Conservation (phyloP, 768 basidiomycete genomes). For the Boletellus sp. region DNA sequence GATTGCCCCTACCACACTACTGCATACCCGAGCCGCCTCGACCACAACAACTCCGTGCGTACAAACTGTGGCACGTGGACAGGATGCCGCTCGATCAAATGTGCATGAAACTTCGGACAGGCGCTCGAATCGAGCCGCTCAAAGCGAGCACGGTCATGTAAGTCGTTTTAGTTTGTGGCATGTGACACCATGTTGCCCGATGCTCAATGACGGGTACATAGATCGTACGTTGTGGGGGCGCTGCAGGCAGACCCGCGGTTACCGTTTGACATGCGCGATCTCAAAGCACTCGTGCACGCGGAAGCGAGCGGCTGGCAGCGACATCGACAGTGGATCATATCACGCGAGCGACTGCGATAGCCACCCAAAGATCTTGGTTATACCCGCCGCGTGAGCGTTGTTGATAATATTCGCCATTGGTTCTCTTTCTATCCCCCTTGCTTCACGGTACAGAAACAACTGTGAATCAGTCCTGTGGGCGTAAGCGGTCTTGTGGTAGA, state of each 20-base stretch:
- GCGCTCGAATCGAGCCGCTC: slow-evolving; percentile 36
- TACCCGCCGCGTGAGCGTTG: background rate
- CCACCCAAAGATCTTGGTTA: background rate
- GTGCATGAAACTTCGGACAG: slow-evolving; percentile 35
- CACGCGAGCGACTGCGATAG: slow-evolving; percentile 13
- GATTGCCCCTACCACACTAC: slow-evolving; percentile 17
- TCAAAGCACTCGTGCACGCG: slow-evolving; percentile 37
- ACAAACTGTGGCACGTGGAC: slow-evolving; percentile 41
- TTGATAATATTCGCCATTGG: too few relatives aligned
- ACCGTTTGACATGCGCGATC: slow-evolving; percentile 32
- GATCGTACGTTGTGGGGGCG: slow-evolving; percentile 43
- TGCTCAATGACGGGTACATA: slow-evolving; percentile 11
- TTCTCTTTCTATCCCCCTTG: background rate
- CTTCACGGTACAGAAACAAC: background rate
- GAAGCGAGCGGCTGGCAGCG: slow-evolving; percentile 42
- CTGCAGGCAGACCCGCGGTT: slow-evolving; percentile 38
- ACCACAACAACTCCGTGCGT: slow-evolving; percentile 41
- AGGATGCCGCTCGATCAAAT: slow-evolving; percentile 36
- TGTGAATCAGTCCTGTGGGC: too few relatives aligned
- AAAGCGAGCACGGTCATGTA: slow-evolving; percentile 47
- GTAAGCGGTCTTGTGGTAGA: too few relatives aligned
- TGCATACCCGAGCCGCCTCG: slow-evolving; percentile 28
- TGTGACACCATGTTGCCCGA: background rate
- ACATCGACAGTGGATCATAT: slow-evolving; percentile 38
- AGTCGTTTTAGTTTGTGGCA: slow-evolving; percentile 8